These are phyloP conservation scores for Iris macrosiphon DNA, from an alignment of 106 monocot species.

Conservation along the genomic window DNA sequence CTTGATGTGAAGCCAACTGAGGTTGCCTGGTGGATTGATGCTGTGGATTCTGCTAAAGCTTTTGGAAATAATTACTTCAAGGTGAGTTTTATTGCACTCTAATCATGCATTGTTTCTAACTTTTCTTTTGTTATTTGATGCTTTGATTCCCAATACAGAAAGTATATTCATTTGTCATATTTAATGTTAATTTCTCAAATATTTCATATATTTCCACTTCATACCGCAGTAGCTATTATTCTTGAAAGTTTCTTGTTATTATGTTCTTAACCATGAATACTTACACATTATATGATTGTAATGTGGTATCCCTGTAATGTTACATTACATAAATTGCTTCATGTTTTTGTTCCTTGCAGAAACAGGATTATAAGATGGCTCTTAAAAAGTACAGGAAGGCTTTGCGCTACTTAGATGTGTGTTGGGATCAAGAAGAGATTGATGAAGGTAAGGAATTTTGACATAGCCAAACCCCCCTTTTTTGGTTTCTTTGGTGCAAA, in stretches of 20 bases:
- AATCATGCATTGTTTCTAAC: too few relatives aligned
- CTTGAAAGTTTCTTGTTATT: not conserved
- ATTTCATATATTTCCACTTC: too few relatives aligned
- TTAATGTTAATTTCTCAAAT: too few relatives aligned
- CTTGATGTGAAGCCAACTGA: constrained; percentile 39
- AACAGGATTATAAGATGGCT: constrained; percentile 49
- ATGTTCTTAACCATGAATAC: too few relatives aligned
- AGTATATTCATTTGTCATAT: not conserved
- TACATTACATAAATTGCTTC: not conserved
- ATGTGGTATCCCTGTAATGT: not conserved
- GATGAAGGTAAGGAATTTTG: constrained; percentile 55
- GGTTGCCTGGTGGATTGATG: constrained; percentile 50
- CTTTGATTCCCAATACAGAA: too few relatives aligned
- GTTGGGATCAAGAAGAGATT: constrained; percentile 57
- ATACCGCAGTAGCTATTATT: too few relatives aligned
- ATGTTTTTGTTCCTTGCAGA: constrained; percentile 14
- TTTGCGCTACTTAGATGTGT: constrained; percentile 45
- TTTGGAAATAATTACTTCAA: constrained; percentile 46
- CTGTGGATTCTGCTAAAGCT: constrained; percentile 33
- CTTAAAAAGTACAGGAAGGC: constrained; percentile 49
- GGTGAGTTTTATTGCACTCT: constrained; percentile 24
- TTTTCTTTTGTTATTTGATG: not conserved
- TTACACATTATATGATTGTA: too few relatives aligned
- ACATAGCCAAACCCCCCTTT: too few relatives aligned
- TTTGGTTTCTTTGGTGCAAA: not conserved